Conservation (phyloP, 73 alveolate species). For the Tetrahymena thermophila region DNA sequence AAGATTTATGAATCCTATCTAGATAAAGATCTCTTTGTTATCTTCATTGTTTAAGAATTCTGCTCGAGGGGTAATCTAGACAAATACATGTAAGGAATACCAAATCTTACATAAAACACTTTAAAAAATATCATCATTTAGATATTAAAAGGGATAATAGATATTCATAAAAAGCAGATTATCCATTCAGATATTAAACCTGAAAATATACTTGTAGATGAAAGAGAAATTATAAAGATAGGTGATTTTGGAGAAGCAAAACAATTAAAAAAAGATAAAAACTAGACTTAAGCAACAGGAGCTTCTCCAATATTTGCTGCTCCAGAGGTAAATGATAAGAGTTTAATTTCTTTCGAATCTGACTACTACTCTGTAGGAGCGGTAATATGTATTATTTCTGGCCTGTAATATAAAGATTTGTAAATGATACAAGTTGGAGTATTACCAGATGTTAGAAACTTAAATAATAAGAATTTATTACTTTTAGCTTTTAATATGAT, state of each 20-base stretch:
- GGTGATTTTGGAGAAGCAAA: neutral
- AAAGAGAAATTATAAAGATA: neutral
- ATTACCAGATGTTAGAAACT: neutral
- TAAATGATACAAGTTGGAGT: neutral
- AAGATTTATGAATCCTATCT: neutral
- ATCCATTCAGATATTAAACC: neutral
- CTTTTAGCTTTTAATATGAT: neutral
- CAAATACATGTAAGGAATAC: neutral
- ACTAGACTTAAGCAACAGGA: neutral
- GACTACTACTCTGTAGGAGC: neutral
- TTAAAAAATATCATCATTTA: too few relatives aligned
- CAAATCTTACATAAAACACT: neutral
- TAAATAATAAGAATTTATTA: too few relatives aligned
- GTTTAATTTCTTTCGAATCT: neutral
- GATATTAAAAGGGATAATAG: neutral
- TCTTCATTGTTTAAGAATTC: neutral
- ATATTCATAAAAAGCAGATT: neutral
- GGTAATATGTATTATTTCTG: neutral
- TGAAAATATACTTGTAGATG: neutral
- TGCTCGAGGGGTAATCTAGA: neutral
- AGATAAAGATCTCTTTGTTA: neutral
- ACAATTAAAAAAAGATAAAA: too few relatives aligned
- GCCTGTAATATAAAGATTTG: neutral
- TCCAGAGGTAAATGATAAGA: neutral
- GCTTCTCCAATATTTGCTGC: neutral